Conservation (phyloP, 2,329 filamentous ascomycete species). For the Fusarium sp. region DNA sequence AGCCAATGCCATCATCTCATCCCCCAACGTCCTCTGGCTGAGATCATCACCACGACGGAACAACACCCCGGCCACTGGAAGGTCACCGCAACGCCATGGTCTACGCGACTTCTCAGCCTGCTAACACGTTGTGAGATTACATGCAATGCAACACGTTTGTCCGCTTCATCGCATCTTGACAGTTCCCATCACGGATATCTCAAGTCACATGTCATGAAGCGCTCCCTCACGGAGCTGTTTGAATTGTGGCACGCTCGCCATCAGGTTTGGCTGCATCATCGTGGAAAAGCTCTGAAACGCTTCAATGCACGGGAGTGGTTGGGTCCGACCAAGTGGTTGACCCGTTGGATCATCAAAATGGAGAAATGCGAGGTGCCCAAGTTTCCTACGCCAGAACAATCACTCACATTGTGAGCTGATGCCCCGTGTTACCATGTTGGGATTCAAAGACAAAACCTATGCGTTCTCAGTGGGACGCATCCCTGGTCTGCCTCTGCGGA, state of each 20-base stretch:
- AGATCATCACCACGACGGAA: conserved; percentile 26
- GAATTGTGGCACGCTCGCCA: not conserved
- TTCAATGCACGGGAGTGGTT: conserved; percentile 9
- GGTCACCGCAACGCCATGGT: not conserved
- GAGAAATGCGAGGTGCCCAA: conserved; percentile 5
- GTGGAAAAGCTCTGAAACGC: conserved; percentile 7
- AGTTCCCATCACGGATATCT: not conserved
- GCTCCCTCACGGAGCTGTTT: not conserved
- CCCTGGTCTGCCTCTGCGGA: not conserved
- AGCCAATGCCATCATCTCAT: conserved; percentile 23
- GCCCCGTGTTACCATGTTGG: conserved; percentile 20
- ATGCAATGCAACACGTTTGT: not conserved
- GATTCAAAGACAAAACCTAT: conserved; percentile 7
- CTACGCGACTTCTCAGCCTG: not conserved
- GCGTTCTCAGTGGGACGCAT: conserved; percentile 24
- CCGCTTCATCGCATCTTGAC: not conserved
- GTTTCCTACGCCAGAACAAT: not conserved
- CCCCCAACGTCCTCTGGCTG: conserved; percentile 21
- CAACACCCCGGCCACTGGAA: not conserved
- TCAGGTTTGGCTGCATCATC: conserved; percentile 7
- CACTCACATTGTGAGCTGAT: not conserved
- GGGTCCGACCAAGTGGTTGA: conserved; percentile 30
- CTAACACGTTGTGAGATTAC: not conserved
- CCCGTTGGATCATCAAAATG: conserved; percentile 8
- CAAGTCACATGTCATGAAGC: not conserved